These are phyloP conservation scores for Pecoramyces ruminantium DNA, from an alignment of 192 early-diverging fungal species.

Conservation along the genomic window DNA sequence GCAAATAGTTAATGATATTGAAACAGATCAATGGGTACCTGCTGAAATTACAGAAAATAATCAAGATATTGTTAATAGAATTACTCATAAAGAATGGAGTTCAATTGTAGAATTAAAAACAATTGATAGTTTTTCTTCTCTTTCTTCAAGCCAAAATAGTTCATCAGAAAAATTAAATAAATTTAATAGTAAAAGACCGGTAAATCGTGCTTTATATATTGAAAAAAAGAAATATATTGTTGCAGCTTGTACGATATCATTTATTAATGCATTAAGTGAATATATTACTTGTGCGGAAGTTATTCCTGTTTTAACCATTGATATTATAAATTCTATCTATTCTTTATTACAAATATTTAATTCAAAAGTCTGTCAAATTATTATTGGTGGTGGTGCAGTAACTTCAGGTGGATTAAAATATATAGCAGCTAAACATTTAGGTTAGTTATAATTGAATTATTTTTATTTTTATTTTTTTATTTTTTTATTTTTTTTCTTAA, in stretches of 20 bases:
- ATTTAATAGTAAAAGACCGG: neutral
- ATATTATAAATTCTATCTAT: neutral
- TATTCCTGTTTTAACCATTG: neutral
- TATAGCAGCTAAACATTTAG: conserved; percentile 90
- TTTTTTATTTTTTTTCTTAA: conserved; percentile 12
- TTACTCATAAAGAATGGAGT: neutral
- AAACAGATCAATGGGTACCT: neutral
- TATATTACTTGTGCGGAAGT: neutral
- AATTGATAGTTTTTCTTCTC: neutral
- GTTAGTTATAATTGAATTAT: conserved; percentile 4
- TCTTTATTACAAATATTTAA: conserved; percentile 61
- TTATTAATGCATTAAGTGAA: neutral
- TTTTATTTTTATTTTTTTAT: neutral
- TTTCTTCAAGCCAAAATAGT: neutral
- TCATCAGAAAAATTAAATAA: neutral
- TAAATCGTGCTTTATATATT: neutral
- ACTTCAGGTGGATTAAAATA: conserved; percentile 91
- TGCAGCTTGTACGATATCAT: neutral
- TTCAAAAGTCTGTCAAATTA: conserved; percentile 85
- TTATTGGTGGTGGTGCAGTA: conserved; percentile 94
- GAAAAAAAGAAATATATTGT: neutral
- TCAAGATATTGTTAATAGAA: neutral
- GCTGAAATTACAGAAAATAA: neutral
- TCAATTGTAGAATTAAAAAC: neutral
- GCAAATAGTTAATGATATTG: neutral